phyloP scores from a whole-genome alignment of 2,329 filamentous ascomycete genomes.

The Diaporthe vaccinii region DNA sequence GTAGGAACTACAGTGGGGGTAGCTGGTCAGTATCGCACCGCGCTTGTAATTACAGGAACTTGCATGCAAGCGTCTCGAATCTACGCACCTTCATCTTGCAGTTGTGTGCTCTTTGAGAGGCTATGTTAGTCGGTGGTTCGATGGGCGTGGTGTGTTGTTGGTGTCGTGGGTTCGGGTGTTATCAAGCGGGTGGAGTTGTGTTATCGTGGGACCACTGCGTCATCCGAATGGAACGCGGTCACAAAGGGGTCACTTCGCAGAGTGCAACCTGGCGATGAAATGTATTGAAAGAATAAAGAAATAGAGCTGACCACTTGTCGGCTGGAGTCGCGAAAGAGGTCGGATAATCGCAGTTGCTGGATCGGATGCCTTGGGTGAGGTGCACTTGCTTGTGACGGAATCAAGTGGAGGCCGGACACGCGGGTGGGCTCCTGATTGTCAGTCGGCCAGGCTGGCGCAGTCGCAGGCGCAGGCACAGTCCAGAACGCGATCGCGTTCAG shows the following conservation, averaged over 20 bases:
- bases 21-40: not conserved
- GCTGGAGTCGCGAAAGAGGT: not conserved
- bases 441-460: conserved; percentile 21
- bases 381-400: conserved; percentile 23
- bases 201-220: conserved; percentile 40
- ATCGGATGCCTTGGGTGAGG: conserved; percentile 6
- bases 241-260: conserved; percentile 21
- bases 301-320: not conserved
- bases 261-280: not conserved
- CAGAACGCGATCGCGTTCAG: conserved; percentile 37
- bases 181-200: conserved; percentile 37
- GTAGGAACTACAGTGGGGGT: conserved; percentile 78
- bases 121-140: not conserved
- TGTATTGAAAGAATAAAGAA: not conserved
- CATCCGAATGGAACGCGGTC: conserved; percentile 35
- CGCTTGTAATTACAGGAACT: too few relatives aligned
- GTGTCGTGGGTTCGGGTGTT: conserved; percentile 33
- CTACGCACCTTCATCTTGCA: conserved; percentile 56
- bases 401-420: conserved; percentile 10
- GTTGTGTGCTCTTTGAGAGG: not conserved
- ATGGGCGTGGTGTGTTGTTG: conserved; percentile 8
- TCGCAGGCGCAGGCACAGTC: conserved; percentile 18
- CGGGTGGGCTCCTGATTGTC: conserved; percentile 20
- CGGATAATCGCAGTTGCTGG: not conserved
- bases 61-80: too few relatives aligned